Conservation (phyloP, 495 filamentous ascomycete genomes). For the Clohesyomyces aquaticus region DNA sequence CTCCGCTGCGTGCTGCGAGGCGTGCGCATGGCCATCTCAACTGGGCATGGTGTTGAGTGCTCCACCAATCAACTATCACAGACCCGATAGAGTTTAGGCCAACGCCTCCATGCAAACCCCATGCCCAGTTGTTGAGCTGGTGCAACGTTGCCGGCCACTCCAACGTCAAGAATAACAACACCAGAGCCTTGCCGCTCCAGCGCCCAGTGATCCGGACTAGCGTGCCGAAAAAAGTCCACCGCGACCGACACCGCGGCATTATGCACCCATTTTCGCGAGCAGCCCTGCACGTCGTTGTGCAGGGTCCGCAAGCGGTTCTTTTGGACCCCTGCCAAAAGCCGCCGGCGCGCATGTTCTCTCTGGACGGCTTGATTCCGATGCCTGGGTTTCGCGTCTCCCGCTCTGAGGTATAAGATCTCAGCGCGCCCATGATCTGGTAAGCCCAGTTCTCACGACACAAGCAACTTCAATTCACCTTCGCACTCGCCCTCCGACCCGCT, state of each 20-base stretch:
- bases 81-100: constrained; percentile 21
- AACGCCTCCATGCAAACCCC: constrained; percentile 32
- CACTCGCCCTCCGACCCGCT: constrained; percentile 4
- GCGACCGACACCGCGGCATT: constrained; percentile 18
- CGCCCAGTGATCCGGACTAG: constrained; percentile 25
- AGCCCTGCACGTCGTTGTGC: constrained; percentile 32
- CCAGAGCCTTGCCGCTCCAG: constrained; percentile 25
- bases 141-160: constrained; percentile 37
- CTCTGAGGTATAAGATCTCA: constrained; percentile 32
- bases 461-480: constrained; percentile 20
- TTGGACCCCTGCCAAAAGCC: constrained; percentile 32
- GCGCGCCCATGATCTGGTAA: constrained; percentile 33
- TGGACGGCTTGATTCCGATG: constrained; percentile 34
- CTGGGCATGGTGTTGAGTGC: background rate
- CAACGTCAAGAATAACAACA: constrained; percentile 35
- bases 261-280: constrained; percentile 32
- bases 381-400: constrained; percentile 11
- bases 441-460: constrained; percentile 27
- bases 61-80: constrained; percentile 31
- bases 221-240: constrained; percentile 15
- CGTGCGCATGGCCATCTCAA: background rate
- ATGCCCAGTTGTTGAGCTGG: constrained; percentile 16
- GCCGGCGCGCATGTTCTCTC: constrained; percentile 15
- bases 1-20: constrained; percentile 2
- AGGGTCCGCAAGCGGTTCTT: constrained; percentile 31